Evolutionary conservation across 257 asterid species (phyloP), one percentile per base, ranked within the genome.

Genomic region (Rubia yunnanensis): DNA sequence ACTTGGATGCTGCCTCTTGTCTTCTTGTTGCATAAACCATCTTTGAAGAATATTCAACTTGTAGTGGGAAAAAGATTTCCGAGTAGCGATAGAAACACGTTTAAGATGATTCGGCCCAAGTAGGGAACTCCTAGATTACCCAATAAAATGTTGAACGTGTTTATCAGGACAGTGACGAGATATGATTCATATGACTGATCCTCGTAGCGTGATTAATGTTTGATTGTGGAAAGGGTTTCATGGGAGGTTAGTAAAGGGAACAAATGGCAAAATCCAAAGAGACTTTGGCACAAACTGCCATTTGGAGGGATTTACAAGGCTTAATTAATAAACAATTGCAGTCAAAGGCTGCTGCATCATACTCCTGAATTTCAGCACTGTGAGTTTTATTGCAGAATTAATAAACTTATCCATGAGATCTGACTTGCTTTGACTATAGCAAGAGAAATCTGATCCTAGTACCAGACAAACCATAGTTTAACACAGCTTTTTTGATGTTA

Each of bases 1-100:
- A 39, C 30, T 64, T 65, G 72, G 58, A 67, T 30, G 70, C 66
- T 65, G 74, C 67, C 63, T 46, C 14, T 65, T 18, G 75, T 65
- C 72, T 22, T 75, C 66, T 52, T 70, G 38, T 53, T 58, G 62
- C 65, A 46, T 27, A 20, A 22, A 58, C 48, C 38, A 22, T 65
- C 59, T 67, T 31, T 58, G 34, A 41, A 46, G 76, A 57, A 72
- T 66, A 60, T 48, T 48, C 60, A 54, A 52, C 7, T 17, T 14
- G 24, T 30, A 49, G 15, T 23, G 44, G 44, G 63, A 28, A 20
- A 44, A 14, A 44, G 52, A 39, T 39, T 10, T 39, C 48, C 15
- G 48, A 39, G 48, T 10, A 10, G 48, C 48, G 48, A 39, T 39
- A 11, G 5, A 39, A 44, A 44, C 52, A 15, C 22, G 52, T 44